phyloP scores from a whole-genome alignment of 2,329 filamentous ascomycete genomes.

The Trichophyton schoenleinii region DNA sequence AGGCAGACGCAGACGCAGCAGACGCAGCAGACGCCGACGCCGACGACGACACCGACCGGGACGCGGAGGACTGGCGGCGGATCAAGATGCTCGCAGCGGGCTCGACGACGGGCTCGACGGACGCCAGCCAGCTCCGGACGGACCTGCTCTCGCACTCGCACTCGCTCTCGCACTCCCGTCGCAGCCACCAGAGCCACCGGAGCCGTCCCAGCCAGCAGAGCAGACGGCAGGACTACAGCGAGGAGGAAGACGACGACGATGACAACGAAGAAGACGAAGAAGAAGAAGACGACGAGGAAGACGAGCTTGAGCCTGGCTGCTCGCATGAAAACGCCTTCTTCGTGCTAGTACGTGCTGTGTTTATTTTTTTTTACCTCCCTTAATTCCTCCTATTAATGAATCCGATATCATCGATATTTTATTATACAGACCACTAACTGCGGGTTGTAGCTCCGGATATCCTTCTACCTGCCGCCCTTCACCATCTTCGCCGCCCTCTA shows the following conservation, averaged over 20 bases:
- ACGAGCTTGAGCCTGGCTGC: slow-evolving; percentile 17
- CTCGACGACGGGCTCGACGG: neutral
- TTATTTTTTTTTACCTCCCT: neutral
- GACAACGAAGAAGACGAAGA: slow-evolving; percentile 16
- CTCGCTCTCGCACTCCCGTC: neutral
- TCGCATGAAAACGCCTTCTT: slow-evolving; percentile 31
- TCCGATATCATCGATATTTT: neutral
- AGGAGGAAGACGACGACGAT: slow-evolving; percentile 15
- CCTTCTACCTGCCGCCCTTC: slow-evolving; percentile 39
- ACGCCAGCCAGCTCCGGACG: neutral
- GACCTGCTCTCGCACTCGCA: neutral
- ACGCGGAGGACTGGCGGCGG: neutral
- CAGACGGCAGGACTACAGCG: neutral
- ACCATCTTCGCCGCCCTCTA: slow-evolving; percentile 44
- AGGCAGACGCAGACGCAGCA: neutral
- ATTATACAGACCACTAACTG: neutral
- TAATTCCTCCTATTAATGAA: neutral
- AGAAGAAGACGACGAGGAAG: slow-evolving; percentile 18
- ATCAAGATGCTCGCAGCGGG: neutral
- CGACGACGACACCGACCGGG: neutral
- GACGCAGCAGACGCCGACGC: neutral
- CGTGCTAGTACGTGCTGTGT: slow-evolving; percentile 26
- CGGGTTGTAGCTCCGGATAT: slow-evolving; percentile 18
- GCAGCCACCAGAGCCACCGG: neutral
- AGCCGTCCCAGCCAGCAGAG: neutral